These are phyloP conservation scores for Xerophyta viscosa DNA, from an alignment of 106 monocot species.

Conservation along the genomic window DNA sequence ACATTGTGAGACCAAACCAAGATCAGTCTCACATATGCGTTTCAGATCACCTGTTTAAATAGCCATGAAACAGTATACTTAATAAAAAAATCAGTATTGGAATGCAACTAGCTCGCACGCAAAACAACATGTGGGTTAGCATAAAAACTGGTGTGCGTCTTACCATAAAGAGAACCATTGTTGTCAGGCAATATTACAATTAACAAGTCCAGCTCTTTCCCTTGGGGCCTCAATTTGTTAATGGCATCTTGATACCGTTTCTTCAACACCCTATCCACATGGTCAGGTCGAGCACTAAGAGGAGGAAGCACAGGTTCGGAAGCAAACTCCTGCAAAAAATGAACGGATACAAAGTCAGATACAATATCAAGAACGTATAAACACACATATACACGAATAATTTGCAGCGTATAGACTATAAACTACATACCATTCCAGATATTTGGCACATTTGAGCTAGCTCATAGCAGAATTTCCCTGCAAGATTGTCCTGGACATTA, in stretches of 20 bases:
- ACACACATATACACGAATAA: too few relatives aligned
- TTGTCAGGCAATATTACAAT: conserved; percentile 89
- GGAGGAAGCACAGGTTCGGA: conserved; percentile 60
- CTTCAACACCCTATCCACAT: conserved; percentile 70
- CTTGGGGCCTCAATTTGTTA: conserved; percentile 40
- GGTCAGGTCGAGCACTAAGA: conserved; percentile 53
- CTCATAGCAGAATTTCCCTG: conserved; percentile 51
- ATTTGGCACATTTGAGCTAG: conserved; percentile 75
- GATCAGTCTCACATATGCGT: conserved; percentile 94
- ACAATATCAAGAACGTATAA: background rate
- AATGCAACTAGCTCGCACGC: too few relatives aligned
- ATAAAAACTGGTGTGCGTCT: too few relatives aligned
- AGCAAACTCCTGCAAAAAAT: conserved; percentile 57
- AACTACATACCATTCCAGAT: conserved; percentile 64
- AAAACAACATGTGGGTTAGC: too few relatives aligned
- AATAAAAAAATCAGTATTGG: too few relatives aligned
- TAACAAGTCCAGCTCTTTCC: conserved; percentile 71
- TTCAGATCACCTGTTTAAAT: conserved; percentile 72
- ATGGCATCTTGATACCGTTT: conserved; percentile 43
- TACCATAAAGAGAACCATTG: conserved; percentile 96
- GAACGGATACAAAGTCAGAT: background rate
- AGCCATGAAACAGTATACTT: background rate
- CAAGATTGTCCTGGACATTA: conserved; percentile 43
- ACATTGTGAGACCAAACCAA: conserved; percentile 93
- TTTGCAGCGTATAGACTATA: too few relatives aligned